Evolutionary conservation across 78 protist genomes (phyloP).

Genomic region (Tieghemostelium lacteum): DNA sequence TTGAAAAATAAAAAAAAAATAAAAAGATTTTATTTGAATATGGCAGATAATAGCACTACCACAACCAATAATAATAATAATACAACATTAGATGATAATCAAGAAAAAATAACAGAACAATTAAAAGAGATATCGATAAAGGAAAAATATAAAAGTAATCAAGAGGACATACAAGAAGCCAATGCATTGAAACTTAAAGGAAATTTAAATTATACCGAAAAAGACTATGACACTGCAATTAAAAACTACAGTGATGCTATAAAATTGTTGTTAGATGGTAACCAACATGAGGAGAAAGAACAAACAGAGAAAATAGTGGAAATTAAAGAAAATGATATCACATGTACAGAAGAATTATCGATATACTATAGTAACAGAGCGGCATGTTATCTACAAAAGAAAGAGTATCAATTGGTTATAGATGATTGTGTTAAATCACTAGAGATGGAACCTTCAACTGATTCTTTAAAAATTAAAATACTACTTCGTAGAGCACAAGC

Average conservation of each 20-base stretch:
- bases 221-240: conserved; percentile 42
- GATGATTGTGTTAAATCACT: conserved; percentile 46
- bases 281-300: neutral
- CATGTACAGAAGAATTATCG: conserved; percentile 52
- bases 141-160: conserved; percentile 33
- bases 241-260: conserved; percentile 61
- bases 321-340: conserved; percentile 31
- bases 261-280: conserved; percentile 2
- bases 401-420: conserved; percentile 40
- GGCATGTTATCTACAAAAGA: conserved; percentile 24
- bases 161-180: conserved; percentile 39
- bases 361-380: conserved; percentile 61
- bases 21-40: too few species aligned
- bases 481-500: conserved; percentile 70
- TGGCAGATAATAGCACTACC: too few species aligned
- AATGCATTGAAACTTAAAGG: conserved; percentile 43
- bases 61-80: too few species aligned
- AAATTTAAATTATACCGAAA: conserved; percentile 30
- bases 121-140: too few species aligned
- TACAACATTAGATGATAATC: too few species aligned
- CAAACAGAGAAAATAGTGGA: conserved; percentile 8
- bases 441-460: conserved; percentile 26
- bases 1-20: too few species aligned
- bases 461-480: conserved; percentile 14
- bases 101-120: too few species aligned